Conservation (phyloP, 2,329 filamentous ascomycete species). For the Podosphaera aphanis region DNA sequence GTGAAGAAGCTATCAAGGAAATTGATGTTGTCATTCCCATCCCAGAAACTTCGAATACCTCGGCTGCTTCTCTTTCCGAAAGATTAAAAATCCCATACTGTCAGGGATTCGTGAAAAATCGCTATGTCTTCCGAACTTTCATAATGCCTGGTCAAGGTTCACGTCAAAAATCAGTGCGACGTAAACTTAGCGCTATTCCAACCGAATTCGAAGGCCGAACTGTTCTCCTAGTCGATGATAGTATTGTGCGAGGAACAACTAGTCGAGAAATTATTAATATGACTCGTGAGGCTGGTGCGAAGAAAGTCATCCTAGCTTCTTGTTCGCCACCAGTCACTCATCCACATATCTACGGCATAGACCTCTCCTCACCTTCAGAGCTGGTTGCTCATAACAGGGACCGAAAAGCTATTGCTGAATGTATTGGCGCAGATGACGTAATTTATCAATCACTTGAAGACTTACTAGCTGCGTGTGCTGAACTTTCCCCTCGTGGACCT, state of each 20-base stretch:
- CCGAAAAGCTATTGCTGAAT: slow-evolving; percentile 33
- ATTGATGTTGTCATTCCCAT: slow-evolving; percentile 75
- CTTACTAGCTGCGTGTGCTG: slow-evolving; percentile 55
- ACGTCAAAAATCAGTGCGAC: slow-evolving; percentile 64
- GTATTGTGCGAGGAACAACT: slow-evolving; percentile 70
- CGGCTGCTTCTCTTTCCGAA: slow-evolving; percentile 54
- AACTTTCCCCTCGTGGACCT: slow-evolving; percentile 37
- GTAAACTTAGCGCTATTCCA: slow-evolving; percentile 72
- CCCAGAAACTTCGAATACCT: slow-evolving; percentile 61
- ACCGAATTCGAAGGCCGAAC: slow-evolving; percentile 63
- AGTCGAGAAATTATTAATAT: slow-evolving; percentile 58
- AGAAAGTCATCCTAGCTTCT: slow-evolving; percentile 60
- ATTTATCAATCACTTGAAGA: slow-evolving; percentile 59
- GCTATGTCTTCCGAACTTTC: slow-evolving; percentile 72
- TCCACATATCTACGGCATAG: slow-evolving; percentile 70
- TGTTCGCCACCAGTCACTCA: slow-evolving; percentile 66
- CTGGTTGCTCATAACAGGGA: slow-evolving; percentile 47
- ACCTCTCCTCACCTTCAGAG: slow-evolving; percentile 47
- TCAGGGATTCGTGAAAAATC: slow-evolving; percentile 72
- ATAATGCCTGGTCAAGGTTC: slow-evolving; percentile 66
- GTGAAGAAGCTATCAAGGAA: slow-evolving; percentile 43
- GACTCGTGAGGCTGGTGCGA: slow-evolving; percentile 64
- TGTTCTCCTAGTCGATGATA: slow-evolving; percentile 72
- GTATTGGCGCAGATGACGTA: slow-evolving; percentile 53
- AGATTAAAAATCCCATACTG: slow-evolving; percentile 53